A percentile compares a stretch with the other conserved stretches of the same genome.
Conservation (phyloP, 495 filamentous ascomycete genomes). For the Tetracladium setigerum region DNA sequence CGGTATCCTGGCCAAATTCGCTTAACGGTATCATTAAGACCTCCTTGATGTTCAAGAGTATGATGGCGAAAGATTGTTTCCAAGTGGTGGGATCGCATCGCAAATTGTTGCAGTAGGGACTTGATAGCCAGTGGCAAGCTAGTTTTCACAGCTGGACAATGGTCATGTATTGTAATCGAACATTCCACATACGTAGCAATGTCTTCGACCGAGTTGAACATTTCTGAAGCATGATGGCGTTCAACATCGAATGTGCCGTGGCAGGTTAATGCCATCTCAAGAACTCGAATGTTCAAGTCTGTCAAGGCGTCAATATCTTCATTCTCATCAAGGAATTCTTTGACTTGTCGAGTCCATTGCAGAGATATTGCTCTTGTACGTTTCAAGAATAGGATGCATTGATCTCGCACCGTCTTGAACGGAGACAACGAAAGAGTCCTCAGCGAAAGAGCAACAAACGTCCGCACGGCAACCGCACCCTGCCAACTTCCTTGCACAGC, state of each 20-base stretch:
- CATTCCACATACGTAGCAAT: slow-evolving; percentile 11
- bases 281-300: slow-evolving; percentile 20
- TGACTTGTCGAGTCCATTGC: slow-evolving; percentile 12
- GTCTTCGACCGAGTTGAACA: slow-evolving; percentile 3
- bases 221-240: not conserved
- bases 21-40: slow-evolving; percentile 24
- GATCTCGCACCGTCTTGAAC: slow-evolving; percentile 5
- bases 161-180: slow-evolving; percentile 15
- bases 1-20: slow-evolving; percentile 27
- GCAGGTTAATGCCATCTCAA: slow-evolving; percentile 29
- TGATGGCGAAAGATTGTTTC: slow-evolving; percentile 3
- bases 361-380: slow-evolving; percentile 10
- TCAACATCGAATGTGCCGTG: slow-evolving; percentile 14
- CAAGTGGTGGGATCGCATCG: slow-evolving; percentile 1
- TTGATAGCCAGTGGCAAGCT: slow-evolving; percentile 2
- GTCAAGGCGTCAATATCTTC: slow-evolving; percentile 13
- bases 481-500: slow-evolving; percentile 34
- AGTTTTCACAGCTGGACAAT: slow-evolving; percentile 4
- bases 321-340: slow-evolving; percentile 4
- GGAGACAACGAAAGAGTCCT: slow-evolving; percentile 24
- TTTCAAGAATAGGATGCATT: slow-evolving; percentile 9
- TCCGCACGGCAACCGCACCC: slow-evolving; percentile 19
- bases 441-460: slow-evolving; percentile 20
- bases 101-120: not conserved
- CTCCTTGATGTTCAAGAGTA: slow-evolving; percentile 4